Conservation (phyloP, 2,329 filamentous ascomycete species). For the Monosporascus sp. region DNA sequence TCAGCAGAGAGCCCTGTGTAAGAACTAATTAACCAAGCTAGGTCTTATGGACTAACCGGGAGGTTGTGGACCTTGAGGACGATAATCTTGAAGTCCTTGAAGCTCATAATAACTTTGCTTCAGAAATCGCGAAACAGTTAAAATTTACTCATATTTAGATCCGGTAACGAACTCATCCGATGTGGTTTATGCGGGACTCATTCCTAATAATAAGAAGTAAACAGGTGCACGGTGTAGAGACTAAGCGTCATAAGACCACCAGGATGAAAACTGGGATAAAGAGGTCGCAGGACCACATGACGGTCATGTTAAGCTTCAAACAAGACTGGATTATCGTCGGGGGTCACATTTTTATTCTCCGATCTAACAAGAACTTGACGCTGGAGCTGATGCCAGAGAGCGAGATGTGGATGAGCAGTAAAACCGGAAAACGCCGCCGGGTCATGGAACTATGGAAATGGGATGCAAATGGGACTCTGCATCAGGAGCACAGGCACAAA, state of each 20-base stretch:
- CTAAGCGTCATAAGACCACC: background rate
- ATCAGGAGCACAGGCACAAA: background rate
- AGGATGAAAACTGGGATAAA: background rate
- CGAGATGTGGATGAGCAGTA: background rate
- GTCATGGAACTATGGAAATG: background rate
- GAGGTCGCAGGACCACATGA: background rate
- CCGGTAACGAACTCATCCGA: background rate
- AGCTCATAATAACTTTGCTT: background rate
- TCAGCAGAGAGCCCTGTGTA: background rate
- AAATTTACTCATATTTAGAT: background rate
- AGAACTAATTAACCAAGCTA: background rate
- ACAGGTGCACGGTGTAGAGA: background rate
- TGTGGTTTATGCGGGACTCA: too few relatives aligned
- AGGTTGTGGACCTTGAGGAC: background rate
- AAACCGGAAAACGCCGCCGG: background rate
- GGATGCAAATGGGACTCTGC: background rate
- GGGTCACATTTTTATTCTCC: background rate
- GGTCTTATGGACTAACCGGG: background rate
- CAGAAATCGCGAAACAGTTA: background rate
- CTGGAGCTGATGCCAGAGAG: background rate
- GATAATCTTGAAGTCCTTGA: background rate
- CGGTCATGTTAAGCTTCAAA: background rate
- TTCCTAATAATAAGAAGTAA: background rate
- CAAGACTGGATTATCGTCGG: background rate
- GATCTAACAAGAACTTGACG: background rate